Conservation (phyloP, 257 asterid species). For the Jacaranda copaia region DNA sequence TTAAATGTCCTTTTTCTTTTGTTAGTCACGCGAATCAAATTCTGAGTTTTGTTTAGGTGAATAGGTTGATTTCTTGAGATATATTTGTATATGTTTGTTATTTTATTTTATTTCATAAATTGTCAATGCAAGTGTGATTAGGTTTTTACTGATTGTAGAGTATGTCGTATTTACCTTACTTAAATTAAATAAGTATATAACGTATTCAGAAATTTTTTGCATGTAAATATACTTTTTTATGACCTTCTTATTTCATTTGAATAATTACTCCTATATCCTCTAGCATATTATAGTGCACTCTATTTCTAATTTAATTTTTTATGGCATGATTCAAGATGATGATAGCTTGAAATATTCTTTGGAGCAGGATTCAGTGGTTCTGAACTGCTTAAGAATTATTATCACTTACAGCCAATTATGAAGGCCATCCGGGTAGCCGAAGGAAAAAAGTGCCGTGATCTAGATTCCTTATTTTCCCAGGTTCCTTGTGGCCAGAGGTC, state of each 20-base stretch:
- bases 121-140: neutral
- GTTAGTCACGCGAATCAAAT: neutral
- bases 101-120: neutral
- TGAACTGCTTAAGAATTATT: neutral
- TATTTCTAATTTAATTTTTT: neutral
- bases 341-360: constrained; percentile 15
- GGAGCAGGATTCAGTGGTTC: constrained; percentile 33
- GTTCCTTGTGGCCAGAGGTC: constrained; percentile 41
- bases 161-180: neutral
- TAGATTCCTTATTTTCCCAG: neutral
- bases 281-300: neutral
- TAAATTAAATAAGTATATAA: neutral
- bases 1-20: neutral
- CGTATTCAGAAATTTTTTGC: neutral
- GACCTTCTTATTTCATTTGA: neutral
- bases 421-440: constrained; percentile 26
- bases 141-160: constrained; percentile 9
- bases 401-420: constrained; percentile 20
- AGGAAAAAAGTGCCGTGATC: neutral
- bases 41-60: neutral
- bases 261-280: neutral
- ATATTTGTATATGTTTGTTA: neutral
- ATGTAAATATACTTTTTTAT: neutral
- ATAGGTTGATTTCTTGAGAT: neutral
- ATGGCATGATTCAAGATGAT: neutral